A percentile compares a stretch with the other conserved stretches of the same genome.
Evolutionary conservation across 139 green algal genomes (phyloP).

Genomic region (Asterochloris erici): DNA sequence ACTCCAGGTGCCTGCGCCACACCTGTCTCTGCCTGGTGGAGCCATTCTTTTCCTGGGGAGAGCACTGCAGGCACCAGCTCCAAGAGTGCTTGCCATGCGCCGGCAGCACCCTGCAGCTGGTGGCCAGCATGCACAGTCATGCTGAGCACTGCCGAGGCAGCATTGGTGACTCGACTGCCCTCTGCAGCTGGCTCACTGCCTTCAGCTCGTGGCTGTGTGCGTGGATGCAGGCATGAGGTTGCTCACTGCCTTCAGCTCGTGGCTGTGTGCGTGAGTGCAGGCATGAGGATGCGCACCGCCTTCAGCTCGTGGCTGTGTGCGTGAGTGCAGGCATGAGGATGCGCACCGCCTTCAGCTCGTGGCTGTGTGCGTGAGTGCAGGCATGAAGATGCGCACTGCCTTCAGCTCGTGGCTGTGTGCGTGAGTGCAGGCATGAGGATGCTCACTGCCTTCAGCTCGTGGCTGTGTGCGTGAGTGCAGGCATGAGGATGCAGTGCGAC

Average conservation of each 20-base stretch:
- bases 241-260: background rate
- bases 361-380: background rate
- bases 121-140: no score
- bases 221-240: background rate
- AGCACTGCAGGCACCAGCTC: background rate
- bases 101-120: no score
- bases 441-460: background rate
- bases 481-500: slow-evolving; percentile 1
- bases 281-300: slow-evolving; percentile 7
- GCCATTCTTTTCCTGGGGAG: background rate
- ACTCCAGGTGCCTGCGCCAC: background rate
- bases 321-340: background rate
- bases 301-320: background rate
- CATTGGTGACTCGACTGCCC: no score
- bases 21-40: background rate
- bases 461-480: background rate
- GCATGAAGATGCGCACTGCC: background rate
- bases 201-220: background rate
- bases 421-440: background rate
- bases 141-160: no score
- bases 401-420: background rate
- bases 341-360: background rate
- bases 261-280: background rate
- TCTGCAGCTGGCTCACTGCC: no score
- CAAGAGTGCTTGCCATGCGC: background rate